Base-by-base conservation (phyloP, 768 basidiomycete species). In the Psilocybe cyanescens region DNA sequence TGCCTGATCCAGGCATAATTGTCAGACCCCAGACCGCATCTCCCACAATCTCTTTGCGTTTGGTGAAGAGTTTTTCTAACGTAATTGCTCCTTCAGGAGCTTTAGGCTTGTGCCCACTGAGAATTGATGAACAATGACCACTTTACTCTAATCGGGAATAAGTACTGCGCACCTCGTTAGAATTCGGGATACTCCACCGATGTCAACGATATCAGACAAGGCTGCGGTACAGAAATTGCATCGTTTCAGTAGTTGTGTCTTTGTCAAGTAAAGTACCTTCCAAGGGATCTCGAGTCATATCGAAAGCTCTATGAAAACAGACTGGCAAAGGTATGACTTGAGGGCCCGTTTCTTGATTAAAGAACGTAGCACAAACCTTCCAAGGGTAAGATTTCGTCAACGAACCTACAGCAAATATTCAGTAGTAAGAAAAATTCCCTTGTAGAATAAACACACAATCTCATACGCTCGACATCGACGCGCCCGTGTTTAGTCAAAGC, bases 271-370 rank as follows among this genome's bases (percentile, higher is more conserved):
- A 66, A 70, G 41, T 64, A 86, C 90, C 89, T 74, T 82, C 76
- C 45, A 79, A 73, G 3, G 82, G 68, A 65, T 88, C 79, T 52
- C 72, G 71, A 12, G 85, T 83, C 89, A 94, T 86, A 66, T 93
- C 92, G 63, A 92, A 87, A 31, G 91, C 91, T 57, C 91, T 79
- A 68, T 92, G 91, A 71, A 92, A 92, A 65, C 89, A 91, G 46
- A 90, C 91, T 92, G 28, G n/a, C 31, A 17, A n/a, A n/a, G 17
- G 17, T 16, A 9, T 16, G 11, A 35, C 11, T 35, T 35, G 33
- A 6, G 33, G 7, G 33, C 33, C 6, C 11, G 11, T 35, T 35
- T 35, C 24, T 24, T 24, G 24, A 46, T 37, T 28, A 53, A 56
- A 35, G 33, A 35, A 37, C 55, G 51, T 16, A 50, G 14, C n/a